These are phyloP conservation scores for Yarrowia sp. DNA, from an alignment of 805 yeast genomes.

Conservation along the genomic window DNA sequence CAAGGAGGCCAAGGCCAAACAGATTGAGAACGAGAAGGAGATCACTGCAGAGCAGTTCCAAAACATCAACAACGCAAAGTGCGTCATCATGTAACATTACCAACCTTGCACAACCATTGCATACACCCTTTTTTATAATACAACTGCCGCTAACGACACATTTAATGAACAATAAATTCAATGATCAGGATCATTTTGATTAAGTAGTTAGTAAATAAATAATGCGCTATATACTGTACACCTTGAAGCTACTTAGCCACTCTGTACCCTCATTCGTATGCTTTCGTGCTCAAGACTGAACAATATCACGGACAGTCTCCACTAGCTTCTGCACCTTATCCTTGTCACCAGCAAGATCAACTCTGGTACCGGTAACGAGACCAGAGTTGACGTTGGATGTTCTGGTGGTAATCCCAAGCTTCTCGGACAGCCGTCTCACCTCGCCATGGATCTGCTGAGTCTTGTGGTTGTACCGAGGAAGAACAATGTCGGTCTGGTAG, in stretches of 20 bases:
- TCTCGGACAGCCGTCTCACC: constrained; percentile 18
- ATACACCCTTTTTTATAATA: neutral
- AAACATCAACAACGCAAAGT: constrained; percentile 30
- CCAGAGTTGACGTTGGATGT: constrained; percentile 1
- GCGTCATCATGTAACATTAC: constrained; percentile 33
- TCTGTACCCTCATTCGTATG: neutral
- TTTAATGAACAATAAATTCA: neutral
- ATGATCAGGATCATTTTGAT: neutral
- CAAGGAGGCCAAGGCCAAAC: constrained; percentile 66
- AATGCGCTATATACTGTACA: constrained; percentile 18
- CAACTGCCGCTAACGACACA: constrained; percentile 14
- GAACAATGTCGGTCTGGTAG: constrained; percentile 21
- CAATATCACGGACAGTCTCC: constrained; percentile 20
- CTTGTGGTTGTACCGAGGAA: constrained; percentile 22
- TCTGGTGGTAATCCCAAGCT: constrained; percentile 3
- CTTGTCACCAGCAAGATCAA: constrained; percentile 17
- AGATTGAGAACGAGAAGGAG: constrained; percentile 61
- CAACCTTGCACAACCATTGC: neutral
- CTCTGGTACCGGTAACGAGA: constrained; percentile 14
- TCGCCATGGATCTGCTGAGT: constrained; percentile 14
- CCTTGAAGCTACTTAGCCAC: constrained; percentile 11
- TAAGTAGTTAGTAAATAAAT: constrained; percentile 2
- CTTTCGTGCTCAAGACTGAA: neutral
- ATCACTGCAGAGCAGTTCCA: constrained; percentile 54
- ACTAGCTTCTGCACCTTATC: constrained; percentile 29